Evolutionary conservation across 352 stramenopile species (phyloP).

Genomic region (Phytophthora macrochlamydospora): DNA sequence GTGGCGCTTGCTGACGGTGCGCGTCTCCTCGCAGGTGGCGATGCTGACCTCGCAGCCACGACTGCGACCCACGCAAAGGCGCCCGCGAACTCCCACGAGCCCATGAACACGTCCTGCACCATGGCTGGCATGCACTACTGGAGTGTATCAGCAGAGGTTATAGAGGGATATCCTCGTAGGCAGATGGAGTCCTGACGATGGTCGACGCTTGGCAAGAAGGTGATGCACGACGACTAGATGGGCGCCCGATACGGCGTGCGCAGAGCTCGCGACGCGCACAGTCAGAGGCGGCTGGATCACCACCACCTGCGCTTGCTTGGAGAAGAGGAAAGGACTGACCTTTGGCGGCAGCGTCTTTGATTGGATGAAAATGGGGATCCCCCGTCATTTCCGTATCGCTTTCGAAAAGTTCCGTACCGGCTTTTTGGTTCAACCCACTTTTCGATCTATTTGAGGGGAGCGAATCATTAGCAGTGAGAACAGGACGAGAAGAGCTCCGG

Average conservation of each 20-base stretch:
- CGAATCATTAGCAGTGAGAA: not conserved
- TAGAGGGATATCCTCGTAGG: not conserved
- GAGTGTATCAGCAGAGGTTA: not conserved
- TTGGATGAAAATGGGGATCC: not conserved
- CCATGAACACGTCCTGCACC: conserved; percentile 19
- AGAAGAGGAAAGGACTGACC: not conserved
- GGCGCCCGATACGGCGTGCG: no score
- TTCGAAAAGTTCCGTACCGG: not conserved
- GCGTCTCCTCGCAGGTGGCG: conserved; percentile 69
- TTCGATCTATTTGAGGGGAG: not conserved
- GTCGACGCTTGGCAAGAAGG: no score
- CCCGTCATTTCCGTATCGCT: not conserved
- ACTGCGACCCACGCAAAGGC: conserved; percentile 79
- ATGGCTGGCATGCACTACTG: conserved; percentile 4
- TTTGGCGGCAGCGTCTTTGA: not conserved
- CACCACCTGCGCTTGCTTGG: no score
- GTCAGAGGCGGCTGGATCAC: no score
- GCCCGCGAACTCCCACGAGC: conserved; percentile 50
- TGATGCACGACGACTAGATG: no score
- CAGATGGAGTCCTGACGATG: no score
- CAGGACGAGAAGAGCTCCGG: not conserved
- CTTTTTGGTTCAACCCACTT: not conserved
- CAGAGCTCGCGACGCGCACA: no score
- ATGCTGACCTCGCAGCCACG: conserved; percentile 75
- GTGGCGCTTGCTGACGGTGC: conserved; percentile 80